These are phyloP conservation scores for Backusella westeae DNA, from an alignment of 192 early-diverging fungal genomes.

Conservation along the genomic window DNA sequence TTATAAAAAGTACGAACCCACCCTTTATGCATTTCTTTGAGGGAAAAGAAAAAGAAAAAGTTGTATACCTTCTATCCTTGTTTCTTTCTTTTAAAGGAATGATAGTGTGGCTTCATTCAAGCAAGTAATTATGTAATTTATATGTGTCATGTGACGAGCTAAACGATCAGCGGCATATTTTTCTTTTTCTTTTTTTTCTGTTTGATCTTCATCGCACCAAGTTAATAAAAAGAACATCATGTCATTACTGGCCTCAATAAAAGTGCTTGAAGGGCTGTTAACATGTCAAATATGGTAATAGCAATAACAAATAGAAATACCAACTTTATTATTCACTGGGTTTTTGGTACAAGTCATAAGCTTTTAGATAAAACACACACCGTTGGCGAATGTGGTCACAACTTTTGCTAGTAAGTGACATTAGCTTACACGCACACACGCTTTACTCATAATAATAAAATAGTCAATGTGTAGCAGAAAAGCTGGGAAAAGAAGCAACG, in stretches of 20 bases:
- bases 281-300: background rate
- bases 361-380: background rate
- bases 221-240: background rate
- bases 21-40: background rate
- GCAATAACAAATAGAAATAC: background rate
- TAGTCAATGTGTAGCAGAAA: background rate
- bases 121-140: no score
- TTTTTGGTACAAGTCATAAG: background rate
- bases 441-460: background rate
- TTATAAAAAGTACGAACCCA: background rate
- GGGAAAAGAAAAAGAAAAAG: no score
- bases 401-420: constrained; percentile 9
- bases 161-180: background rate
- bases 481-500: background rate
- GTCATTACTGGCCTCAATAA: background rate
- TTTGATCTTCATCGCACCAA: background rate
- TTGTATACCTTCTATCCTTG: no score
- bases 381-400: background rate
- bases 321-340: background rate
- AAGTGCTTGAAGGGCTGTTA: background rate
- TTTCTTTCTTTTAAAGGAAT: no score
- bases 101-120: no score
- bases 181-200: background rate
- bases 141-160: background rate
- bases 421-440: background rate